Conservation (phyloP, 106 monocot species). For the Iris macrosiphon region DNA sequence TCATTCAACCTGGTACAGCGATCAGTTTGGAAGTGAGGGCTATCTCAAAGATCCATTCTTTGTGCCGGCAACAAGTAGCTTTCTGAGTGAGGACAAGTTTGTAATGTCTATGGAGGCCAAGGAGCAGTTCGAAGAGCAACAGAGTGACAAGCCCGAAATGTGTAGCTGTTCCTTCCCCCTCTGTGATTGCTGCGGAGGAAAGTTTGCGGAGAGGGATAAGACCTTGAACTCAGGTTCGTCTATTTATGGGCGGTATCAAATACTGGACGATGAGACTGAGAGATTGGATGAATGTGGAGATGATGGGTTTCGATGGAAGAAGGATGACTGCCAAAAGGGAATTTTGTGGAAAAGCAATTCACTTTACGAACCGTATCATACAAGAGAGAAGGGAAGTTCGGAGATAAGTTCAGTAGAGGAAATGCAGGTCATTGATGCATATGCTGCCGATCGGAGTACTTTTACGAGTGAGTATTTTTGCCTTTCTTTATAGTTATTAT, state of each 20-base stretch:
- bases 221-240: slow-evolving; percentile 21
- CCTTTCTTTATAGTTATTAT: no score
- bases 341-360: slow-evolving; percentile 14
- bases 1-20: slow-evolving; percentile 51
- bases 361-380: slow-evolving; percentile 6
- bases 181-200: slow-evolving; percentile 44
- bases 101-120: slow-evolving; percentile 31
- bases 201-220: slow-evolving; percentile 1
- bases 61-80: slow-evolving; percentile 8
- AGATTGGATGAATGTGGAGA: slow-evolving; percentile 37
- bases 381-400: slow-evolving; percentile 7
- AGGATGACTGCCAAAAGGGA: slow-evolving; percentile 3
- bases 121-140: slow-evolving; percentile 16
- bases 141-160: slow-evolving; percentile 15
- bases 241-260: slow-evolving; percentile 46
- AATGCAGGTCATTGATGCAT: slow-evolving; percentile 20
- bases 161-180: slow-evolving; percentile 31
- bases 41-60: slow-evolving; percentile 21
- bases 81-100: slow-evolving; percentile 54
- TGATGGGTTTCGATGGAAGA: slow-evolving; percentile 34
- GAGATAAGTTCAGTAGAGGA: slow-evolving; percentile 11
- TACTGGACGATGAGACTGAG: slow-evolving; percentile 53
- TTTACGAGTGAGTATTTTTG: slow-evolving; percentile 34
- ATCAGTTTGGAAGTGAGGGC: slow-evolving; percentile 22
- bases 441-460: slow-evolving; percentile 11